Conservation (phyloP, 805 yeast species). For the Komagataella pastoris region DNA sequence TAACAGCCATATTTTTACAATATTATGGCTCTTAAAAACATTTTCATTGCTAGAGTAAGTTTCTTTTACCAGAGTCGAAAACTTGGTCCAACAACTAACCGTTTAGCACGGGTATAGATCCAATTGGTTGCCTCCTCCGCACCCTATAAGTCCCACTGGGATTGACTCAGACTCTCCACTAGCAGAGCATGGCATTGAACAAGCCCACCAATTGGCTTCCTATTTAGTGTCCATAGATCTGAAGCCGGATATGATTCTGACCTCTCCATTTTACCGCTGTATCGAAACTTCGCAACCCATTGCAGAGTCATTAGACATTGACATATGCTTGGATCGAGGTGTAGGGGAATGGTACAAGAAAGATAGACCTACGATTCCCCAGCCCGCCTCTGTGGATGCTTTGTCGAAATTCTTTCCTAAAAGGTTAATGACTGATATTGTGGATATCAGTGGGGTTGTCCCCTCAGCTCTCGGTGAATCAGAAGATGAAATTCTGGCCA, state of each 20-base stretch:
- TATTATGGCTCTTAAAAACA: conserved; percentile 38
- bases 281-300: conserved; percentile 69
- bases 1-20: neutral
- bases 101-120: conserved; percentile 73
- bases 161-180: conserved; percentile 81
- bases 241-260: conserved; percentile 56
- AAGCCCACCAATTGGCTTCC: conserved; percentile 68
- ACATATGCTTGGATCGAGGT: conserved; percentile 64
- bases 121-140: conserved; percentile 70
- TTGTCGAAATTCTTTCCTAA: conserved; percentile 43
- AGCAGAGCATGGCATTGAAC: conserved; percentile 80
- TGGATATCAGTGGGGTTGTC: conserved; percentile 14
- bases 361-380: conserved; percentile 55
- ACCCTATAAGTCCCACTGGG: conserved; percentile 76
- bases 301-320: conserved; percentile 41
- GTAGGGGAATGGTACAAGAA: conserved; percentile 86
- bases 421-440: conserved; percentile 26
- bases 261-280: conserved; percentile 86
- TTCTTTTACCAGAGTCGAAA: neutral
- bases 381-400: conserved; percentile 40
- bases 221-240: conserved; percentile 35
- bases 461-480: conserved; percentile 69
- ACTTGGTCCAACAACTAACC: neutral
- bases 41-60: conserved; percentile 48
- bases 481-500: conserved; percentile 48